Evolutionary conservation across 1,284 basidiomycete species (phyloP).

Genomic region (Apiotrichum sp.): DNA sequence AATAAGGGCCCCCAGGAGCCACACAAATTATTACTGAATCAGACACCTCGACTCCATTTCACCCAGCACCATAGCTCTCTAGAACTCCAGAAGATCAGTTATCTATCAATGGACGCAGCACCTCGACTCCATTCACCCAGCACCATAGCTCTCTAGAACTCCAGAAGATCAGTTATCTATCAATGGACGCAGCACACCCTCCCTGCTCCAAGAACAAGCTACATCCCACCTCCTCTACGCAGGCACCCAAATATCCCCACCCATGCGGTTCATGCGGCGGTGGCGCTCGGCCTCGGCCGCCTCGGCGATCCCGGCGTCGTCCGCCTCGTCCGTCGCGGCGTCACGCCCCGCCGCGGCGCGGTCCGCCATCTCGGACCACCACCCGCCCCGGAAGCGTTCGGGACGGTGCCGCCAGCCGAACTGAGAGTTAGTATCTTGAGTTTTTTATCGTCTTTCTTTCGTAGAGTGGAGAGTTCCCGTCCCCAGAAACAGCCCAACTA

Average conservation of each 20-base stretch:
- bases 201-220: too few species aligned
- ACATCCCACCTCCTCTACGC: not conserved
- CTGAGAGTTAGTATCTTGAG: constrained; percentile 11
- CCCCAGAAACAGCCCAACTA: not conserved
- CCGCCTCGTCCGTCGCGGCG: constrained; percentile 32
- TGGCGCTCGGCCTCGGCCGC: constrained; percentile 19
- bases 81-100: too few species aligned
- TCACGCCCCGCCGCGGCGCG: constrained; percentile 32
- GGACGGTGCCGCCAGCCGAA: constrained; percentile 42
- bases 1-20: too few species aligned
- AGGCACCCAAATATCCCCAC: constrained; percentile 8
- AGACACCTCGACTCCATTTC: too few species aligned
- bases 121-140: too few species aligned
- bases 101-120: too few species aligned
- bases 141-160: too few species aligned
- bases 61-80: too few species aligned
- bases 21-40: too few species aligned
- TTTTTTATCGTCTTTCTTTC: not conserved
- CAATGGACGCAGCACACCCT: too few species aligned
- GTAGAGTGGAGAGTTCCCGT: not conserved
- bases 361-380: constrained; percentile 28
- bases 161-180: too few species aligned
- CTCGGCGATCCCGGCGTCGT: constrained; percentile 24
- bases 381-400: constrained; percentile 31
- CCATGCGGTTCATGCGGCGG: constrained; percentile 1